Conservation (phyloP, 1,284 basidiomycete genomes). For the Apiotrichum porosum region DNA sequence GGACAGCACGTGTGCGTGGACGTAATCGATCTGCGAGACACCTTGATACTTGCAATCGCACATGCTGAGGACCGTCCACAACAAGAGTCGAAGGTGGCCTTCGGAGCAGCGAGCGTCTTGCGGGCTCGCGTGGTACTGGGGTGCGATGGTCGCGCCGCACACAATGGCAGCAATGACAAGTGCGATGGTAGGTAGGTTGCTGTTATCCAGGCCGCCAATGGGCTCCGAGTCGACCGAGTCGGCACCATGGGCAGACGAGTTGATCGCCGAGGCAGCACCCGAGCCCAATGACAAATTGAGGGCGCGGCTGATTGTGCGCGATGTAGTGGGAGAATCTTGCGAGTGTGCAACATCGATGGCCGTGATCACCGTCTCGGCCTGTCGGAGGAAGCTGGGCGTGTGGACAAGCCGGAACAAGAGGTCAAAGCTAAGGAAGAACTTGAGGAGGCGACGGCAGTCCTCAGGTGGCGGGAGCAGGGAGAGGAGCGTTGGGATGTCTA, state of each 20-base stretch:
- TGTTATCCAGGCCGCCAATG: too few species aligned
- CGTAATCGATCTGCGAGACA: neutral
- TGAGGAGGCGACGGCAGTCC: constrained; percentile 2
- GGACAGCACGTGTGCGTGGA: neutral
- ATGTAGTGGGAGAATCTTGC: too few species aligned
- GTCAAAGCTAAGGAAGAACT: constrained; percentile 1
- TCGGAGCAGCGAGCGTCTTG: neutral
- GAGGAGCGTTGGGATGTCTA: neutral
- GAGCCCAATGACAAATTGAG: too few species aligned
- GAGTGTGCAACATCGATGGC: too few species aligned
- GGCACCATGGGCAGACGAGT: neutral
- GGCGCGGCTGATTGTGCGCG: too few species aligned
- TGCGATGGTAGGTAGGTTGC: neutral
- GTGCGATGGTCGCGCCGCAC: neutral
- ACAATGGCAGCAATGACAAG: neutral
- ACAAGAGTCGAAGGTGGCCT: neutral
- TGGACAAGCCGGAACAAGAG: constrained; percentile 6
- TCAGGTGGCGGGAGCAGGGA: neutral
- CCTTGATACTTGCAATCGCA: neutral
- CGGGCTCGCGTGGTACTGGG: neutral
- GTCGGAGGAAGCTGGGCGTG: constrained; percentile 3
- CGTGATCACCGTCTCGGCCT: neutral
- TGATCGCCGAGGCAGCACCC: too few species aligned
- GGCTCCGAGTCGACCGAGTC: neutral
- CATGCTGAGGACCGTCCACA: neutral